Evolutionary conservation across 1,139 yeast species (phyloP).

Genomic region (Saccharomyces hybrid): DNA sequence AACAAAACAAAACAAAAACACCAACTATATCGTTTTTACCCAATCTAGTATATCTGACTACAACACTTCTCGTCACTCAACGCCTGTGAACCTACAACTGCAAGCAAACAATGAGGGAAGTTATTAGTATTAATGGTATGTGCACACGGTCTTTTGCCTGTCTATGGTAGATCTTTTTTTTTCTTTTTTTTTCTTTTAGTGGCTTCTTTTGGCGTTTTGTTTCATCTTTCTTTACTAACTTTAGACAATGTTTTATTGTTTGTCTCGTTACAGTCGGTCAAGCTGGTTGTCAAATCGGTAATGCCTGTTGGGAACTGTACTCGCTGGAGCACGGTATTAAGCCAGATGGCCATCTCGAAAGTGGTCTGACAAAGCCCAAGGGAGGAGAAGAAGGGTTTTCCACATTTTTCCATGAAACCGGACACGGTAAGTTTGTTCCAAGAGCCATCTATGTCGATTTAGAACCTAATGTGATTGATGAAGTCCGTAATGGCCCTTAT

Average conservation of each 20-base stretch:
- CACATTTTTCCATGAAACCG: slow-evolving; percentile 93
- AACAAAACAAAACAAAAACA: slow-evolving; percentile 1
- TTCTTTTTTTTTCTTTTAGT: too few relatives aligned
- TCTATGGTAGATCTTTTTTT: background rate
- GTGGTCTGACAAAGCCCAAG: slow-evolving; percentile 67
- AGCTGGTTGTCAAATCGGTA: slow-evolving; percentile 99
- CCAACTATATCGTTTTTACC: background rate
- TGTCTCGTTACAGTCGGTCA: slow-evolving; percentile 31
- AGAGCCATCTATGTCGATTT: slow-evolving; percentile 94
- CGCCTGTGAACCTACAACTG: background rate
- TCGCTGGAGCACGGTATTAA: slow-evolving; percentile 95
- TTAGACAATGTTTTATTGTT: background rate
- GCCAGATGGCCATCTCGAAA: slow-evolving; percentile 73
- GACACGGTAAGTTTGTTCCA: slow-evolving; percentile 94
- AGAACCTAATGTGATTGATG: slow-evolving; percentile 96
- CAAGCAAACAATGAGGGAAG: slow-evolving; percentile 64
- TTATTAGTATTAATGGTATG: slow-evolving; percentile 67
- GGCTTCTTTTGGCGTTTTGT: background rate
- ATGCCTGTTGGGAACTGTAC: slow-evolving; percentile 97
- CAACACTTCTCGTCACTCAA: background rate
- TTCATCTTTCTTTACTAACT: background rate
- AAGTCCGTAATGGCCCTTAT: slow-evolving; percentile 91
- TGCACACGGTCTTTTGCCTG: background rate
- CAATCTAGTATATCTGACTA: background rate
- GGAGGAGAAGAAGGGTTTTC: slow-evolving; percentile 94